Base-by-base conservation (phyloP, 1,284 basidiomycete genomes). In the Athelia psychrophila region DNA sequence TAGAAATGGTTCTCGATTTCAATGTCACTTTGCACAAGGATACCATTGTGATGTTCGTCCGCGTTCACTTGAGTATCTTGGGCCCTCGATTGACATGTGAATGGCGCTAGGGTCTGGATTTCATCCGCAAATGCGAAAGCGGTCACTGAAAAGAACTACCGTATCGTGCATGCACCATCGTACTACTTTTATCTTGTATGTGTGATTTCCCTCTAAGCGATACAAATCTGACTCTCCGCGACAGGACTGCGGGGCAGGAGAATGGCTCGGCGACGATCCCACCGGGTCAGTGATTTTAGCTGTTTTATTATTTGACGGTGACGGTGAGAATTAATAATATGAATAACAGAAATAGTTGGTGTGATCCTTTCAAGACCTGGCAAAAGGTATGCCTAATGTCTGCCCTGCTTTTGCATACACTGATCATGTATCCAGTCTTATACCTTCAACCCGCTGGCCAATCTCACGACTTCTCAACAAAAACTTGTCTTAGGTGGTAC, bases 41-140 rank as follows among this genome's bases (percentile, higher is more conserved):
- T 51, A 89, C 91, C 0, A 67, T 93, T 51, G 81, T 92, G 30
- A 78, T 89, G 84, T 83, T 51, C 16, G 78, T 65, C 4, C 48
- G n/a, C n/a, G n/a, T 16, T 47, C n/a, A 30, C 18, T 50, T 51
- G 23, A n/a, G n/a, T n/a, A n/a, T n/a, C n/a, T n/a, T n/a, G n/a
- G n/a, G n/a, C n/a, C n/a, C n/a, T n/a, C n/a, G n/a, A n/a, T n/a
- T n/a, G n/a, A n/a, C n/a, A n/a, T n/a, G n/a, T n/a, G n/a, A n/a
- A n/a, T n/a, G n/a, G n/a, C n/a, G n/a, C n/a, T n/a, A 86, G 83
- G 70, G 79, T 85, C 4, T 94, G 91, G 91, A 84, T 86, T 36
- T 82, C 81, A 0, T 82, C 84, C 0, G 68, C 70, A 16, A 74
- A 88, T 57, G 86, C 83, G 0, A 70, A 70, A 1, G 66, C 75